Base-by-base conservation (phyloP, 2,329 filamentous ascomycete species). In the Pseudophaeomoniella oleicola region DNA sequence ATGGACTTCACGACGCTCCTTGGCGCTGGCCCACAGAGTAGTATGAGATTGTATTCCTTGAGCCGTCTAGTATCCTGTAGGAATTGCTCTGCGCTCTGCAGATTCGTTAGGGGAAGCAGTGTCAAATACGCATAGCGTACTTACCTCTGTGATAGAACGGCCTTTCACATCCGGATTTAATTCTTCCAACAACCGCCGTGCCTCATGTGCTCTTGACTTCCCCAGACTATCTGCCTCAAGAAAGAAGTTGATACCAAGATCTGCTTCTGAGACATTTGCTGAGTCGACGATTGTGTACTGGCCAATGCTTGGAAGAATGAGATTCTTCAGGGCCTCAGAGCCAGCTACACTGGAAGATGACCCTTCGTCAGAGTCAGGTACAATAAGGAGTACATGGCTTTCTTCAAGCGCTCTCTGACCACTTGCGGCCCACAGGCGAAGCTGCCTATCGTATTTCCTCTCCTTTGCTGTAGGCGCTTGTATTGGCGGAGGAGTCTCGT, bases 201-300 rank as follows among this genome's bases (percentile, higher is more conserved):
- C 82, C 52, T 81, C 78, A 54, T 85, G 72, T 2, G 88, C 84
- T 46, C 90, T 76, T 16, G 76, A 76, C 50, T 77, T 78, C 37
- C 86, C 87, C 27, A 93, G 55, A 44, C 76, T 80, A 34, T 69
- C 64, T 48, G 90, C 76, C 42, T 94, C 84, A 0, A 98, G 67
- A 51, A 98, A 98, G 68, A 98, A 98, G 60, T 98, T 98, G 43
- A 94, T 80, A 3, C 92, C 90, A 30, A 98, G 65, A 50, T 98
- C 90, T 30, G 76, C 68, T 46, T 93, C 79, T 1, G 65, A 67
- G n/a, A 98, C 87, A 2, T 70, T 57, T 1, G 76, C 72, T 4
- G 81, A 76, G 50, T 98, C 90, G 36, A 81, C 79, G 42, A 98
- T 93, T 1, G 84, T 92, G 56, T 94, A 98, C 16, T 76, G 74